Base-by-base conservation (phyloP, 1,284 basidiomycete genomes). In the Apiotrichum gracile region DNA sequence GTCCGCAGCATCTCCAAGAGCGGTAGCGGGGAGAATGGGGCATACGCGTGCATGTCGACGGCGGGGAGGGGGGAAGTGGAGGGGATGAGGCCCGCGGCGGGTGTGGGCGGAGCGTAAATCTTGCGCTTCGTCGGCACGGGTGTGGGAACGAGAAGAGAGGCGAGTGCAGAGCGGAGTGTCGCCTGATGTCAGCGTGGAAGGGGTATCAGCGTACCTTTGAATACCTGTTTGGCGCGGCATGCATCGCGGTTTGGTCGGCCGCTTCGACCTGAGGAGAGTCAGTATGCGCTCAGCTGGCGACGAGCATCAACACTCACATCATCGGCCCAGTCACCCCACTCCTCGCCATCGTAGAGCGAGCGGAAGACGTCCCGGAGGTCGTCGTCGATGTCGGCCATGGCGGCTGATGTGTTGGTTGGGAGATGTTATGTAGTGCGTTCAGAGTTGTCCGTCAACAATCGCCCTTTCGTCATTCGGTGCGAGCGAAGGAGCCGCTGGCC, bases 1-100 rank as follows among this genome's bases (percentile, higher is more conserved):
- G 69, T 70, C 27, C 61, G 51, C 16, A 73, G 50, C 26, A 69
- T 52, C 9, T 60, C 41, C n/a, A 73, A 60, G 13, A 71, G 55
- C 5, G 64, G 59, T 0, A 70, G 60, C 1, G 67, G 63, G 0
- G 67, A 68, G 57, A 60, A 70, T 3, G 71, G 71, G 8, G 55
- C 58, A 55, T 64, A 73, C 0, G 57, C 35, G 8, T 8, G 14
- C 4, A 5, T n/a, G 22, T 25, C 44, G 24, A 19, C 19, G 12
- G 54, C 25, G 0, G 66, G 67, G 16, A 66, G 47, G 5, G 43
- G 13, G 21, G 67, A 61, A 0, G 65, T 67, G 2, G 65, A 69
- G 7, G 63, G 51, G 25, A 64, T 58, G 21, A 57, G 25, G 16
- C 22, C 31, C 16, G 51, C 42, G 7, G 43, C 4, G 6, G 29